phyloP scores from a whole-genome alignment of 306 rosid species.

The Glycyrrhiza uralensis region DNA sequence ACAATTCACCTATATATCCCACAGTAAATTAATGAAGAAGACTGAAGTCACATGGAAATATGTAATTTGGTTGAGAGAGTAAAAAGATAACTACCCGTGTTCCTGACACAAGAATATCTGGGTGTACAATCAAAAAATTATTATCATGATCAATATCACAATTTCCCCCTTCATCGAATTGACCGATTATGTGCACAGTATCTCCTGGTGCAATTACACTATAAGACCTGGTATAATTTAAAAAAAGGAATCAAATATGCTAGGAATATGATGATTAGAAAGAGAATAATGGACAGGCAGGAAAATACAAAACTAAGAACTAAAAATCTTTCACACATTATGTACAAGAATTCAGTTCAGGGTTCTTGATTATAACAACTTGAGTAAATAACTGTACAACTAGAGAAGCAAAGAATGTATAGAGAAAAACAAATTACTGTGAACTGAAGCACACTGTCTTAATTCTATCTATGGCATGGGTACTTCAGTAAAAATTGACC shows the following conservation, averaged over 20 bases:
- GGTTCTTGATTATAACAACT: not conserved
- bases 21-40: slow-evolving; percentile 13
- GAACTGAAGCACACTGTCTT: not conserved
- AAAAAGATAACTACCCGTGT: slow-evolving; percentile 69
- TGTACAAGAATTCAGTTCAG: not conserved
- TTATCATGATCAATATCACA: slow-evolving; percentile 62
- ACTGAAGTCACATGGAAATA: slow-evolving; percentile 2
- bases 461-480: not conserved
- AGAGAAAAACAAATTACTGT: not conserved
- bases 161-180: slow-evolving; percentile 66
- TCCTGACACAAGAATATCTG: slow-evolving; percentile 76
- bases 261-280: slow-evolving; percentile 19
- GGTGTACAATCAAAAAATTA: slow-evolving; percentile 78
- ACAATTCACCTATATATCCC: slow-evolving; percentile 12
- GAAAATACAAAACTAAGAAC: slow-evolving; percentile 16
- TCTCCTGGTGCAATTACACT: slow-evolving; percentile 88
- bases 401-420: not conserved
- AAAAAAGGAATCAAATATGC: slow-evolving; percentile 21
- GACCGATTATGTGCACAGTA: slow-evolving; percentile 76
- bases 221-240: slow-evolving; percentile 54
- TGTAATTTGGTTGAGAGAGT: not conserved
- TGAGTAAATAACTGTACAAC: slow-evolving; percentile 1
- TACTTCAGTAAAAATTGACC: not conserved
- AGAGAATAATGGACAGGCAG: slow-evolving; percentile 2
- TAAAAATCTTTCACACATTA: slow-evolving; percentile 1